Evolutionary conservation across 129 eudicot genomes (phyloP).

Genomic region (Lactuca sativa): DNA sequence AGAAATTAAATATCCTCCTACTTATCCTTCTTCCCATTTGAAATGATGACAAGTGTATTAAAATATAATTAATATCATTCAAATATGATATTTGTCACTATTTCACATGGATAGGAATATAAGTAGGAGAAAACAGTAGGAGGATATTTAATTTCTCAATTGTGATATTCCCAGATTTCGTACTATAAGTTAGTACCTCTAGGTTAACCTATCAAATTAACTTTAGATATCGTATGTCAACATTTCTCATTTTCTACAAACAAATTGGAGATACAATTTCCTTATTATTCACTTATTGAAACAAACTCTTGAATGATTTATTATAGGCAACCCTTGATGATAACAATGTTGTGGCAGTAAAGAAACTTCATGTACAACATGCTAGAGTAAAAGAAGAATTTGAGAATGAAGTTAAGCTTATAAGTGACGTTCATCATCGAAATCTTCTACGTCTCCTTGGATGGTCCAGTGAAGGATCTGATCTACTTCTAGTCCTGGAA

Average conservation of each 20-base stretch:
- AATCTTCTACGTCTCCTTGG: conserved; percentile 73
- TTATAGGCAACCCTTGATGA: conserved; percentile 53
- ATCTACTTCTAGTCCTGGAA: conserved; percentile 59
- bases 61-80: no score
- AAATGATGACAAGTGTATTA: no score
- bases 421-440: conserved; percentile 67
- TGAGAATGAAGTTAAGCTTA: conserved; percentile 64
- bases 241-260: background rate
- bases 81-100: no score
- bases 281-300: background rate
- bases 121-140: no score
- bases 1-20: no score
- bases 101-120: no score
- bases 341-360: conserved; percentile 62
- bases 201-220: no score
- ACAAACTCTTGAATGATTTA: background rate
- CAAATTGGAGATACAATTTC: background rate
- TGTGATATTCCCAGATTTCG: background rate
- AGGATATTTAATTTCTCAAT: no score
- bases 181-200: no score
- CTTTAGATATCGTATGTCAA: no score
- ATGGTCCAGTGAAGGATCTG: conserved; percentile 51
- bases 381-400: conserved; percentile 52
- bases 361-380: conserved; percentile 40
- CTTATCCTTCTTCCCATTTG: no score